Evolutionary conservation across 805 yeast species (phyloP).

Genomic region (Schwanniomyces pseudopolymorphus): DNA sequence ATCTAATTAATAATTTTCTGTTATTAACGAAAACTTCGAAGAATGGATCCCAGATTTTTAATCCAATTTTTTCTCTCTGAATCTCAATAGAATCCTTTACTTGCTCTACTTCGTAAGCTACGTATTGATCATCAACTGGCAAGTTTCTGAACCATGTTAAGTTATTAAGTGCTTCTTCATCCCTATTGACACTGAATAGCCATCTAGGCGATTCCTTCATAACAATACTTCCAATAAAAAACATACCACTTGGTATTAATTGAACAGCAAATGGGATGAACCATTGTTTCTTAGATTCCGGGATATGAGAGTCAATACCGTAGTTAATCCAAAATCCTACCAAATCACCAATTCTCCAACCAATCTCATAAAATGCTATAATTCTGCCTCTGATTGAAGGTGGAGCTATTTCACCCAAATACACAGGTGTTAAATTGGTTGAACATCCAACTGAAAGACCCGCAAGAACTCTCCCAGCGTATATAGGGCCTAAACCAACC

Average conservation of each 20-base stretch:
- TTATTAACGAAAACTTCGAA: constrained; percentile 28
- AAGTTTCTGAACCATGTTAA: constrained; percentile 35
- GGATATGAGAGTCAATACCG: constrained; percentile 29
- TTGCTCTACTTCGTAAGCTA: constrained; percentile 35
- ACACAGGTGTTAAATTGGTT: constrained; percentile 37
- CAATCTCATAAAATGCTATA: constrained; percentile 32
- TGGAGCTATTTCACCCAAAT: constrained; percentile 33
- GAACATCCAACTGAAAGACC: constrained; percentile 37
- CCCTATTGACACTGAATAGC: constrained; percentile 28
- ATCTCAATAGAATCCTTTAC: constrained; percentile 31
- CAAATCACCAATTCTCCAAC: constrained; percentile 41
- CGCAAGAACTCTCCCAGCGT: constrained; percentile 36
- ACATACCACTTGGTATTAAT: constrained; percentile 35
- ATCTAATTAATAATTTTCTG: constrained; percentile 23
- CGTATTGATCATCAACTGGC: constrained; percentile 33
- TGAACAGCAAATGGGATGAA: constrained; percentile 40
- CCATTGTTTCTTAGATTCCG: constrained; percentile 30
- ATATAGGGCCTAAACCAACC: constrained; percentile 34
- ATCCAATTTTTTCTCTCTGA: constrained; percentile 28
- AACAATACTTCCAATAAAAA: constrained; percentile 28
- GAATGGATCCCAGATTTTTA: constrained; percentile 35
- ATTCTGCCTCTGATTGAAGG: constrained; percentile 36
- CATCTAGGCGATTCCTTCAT: constrained; percentile 39
- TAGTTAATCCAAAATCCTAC: constrained; percentile 39
- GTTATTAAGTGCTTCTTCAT: constrained; percentile 33